Percentiles rank a stretch among this genome's conserved stretches.
phyloP scores from a whole-genome alignment of 83 land plant species.

The Diphasiastrum complanatum region DNA sequence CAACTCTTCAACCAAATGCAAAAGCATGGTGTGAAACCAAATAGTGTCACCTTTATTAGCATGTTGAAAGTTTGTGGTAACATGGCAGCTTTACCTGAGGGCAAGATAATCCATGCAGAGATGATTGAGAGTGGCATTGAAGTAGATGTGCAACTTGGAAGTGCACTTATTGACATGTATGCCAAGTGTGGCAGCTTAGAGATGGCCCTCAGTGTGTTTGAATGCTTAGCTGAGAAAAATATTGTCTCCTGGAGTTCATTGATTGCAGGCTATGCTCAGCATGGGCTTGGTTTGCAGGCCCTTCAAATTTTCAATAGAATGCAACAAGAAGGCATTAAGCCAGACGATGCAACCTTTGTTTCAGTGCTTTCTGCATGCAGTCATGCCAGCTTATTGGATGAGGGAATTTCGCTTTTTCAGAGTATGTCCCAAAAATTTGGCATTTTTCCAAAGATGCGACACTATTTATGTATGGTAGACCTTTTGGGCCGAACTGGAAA shows the following conservation, averaged over 20 bases:
- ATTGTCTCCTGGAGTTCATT: constrained; percentile 53
- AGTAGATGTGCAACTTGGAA: constrained; percentile 30
- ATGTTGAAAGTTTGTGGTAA: constrained; percentile 39
- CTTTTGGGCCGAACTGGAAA: neutral
- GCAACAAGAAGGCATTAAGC: constrained; percentile 29
- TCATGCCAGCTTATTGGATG: constrained; percentile 48
- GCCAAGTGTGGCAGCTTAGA: constrained; percentile 30
- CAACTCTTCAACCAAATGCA: constrained; percentile 38
- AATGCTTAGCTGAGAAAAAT: constrained; percentile 31
- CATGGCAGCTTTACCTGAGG: constrained; percentile 36
- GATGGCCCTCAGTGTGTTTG: constrained; percentile 39
- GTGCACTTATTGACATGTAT: constrained; percentile 58
- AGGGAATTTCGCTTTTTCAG: constrained; percentile 24
- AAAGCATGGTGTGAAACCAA: constrained; percentile 23
- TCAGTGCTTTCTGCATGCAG: constrained; percentile 48
- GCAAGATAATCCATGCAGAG: constrained; percentile 43
- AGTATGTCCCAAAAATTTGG: neutral
- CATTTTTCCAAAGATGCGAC: neutral
- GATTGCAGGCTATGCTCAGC: constrained; percentile 35
- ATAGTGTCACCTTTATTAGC: constrained; percentile 36
- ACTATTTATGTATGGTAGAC: neutral
- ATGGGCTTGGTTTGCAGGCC: constrained; percentile 24
- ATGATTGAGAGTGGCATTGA: constrained; percentile 32
- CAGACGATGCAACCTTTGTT: constrained; percentile 52
- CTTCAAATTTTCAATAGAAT: constrained; percentile 42